These are phyloP conservation scores for Colletotrichum truncatum DNA, from an alignment of 2,329 filamentous ascomycete genomes.

Conservation along the genomic window DNA sequence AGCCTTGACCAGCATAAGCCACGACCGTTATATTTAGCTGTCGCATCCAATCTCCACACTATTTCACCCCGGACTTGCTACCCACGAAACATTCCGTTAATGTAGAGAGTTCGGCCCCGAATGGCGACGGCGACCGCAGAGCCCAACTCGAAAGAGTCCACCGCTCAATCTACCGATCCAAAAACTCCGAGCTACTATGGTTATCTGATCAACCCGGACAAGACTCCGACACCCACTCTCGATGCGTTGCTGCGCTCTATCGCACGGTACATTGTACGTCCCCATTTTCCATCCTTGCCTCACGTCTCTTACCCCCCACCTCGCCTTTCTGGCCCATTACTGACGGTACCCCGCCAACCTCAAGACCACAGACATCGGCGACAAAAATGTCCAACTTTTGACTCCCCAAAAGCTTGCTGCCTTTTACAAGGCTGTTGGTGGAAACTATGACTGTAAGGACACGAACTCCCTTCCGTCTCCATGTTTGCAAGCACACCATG, in stretches of 20 bases:
- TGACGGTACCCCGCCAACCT: conserved; percentile 31
- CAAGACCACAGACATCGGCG: conserved; percentile 67
- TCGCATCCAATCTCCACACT: conserved; percentile 19
- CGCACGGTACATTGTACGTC: conserved; percentile 74
- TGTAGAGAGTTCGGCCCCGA: conserved; percentile 24
- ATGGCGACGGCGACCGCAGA: conserved; percentile 32
- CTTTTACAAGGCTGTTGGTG: conserved; percentile 80
- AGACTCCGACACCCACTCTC: conserved; percentile 72
- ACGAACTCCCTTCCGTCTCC: background rate
- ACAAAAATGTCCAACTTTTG: conserved; percentile 60
- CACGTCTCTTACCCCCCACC: background rate
- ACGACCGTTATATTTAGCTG: conserved; percentile 12
- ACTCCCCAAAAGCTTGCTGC: conserved; percentile 77
- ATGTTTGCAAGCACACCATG: background rate
- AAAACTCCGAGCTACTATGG: conserved; percentile 56
- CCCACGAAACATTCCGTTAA: conserved; percentile 22
- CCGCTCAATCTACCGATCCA: conserved; percentile 12
- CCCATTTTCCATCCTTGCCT: background rate
- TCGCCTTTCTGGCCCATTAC: conserved; percentile 25
- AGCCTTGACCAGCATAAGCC: conserved; percentile 8
- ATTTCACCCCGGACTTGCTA: conserved; percentile 6
- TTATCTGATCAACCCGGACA: conserved; percentile 74
- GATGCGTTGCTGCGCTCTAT: conserved; percentile 75
- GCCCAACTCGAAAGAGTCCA: conserved; percentile 32
- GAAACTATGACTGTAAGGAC: conserved; percentile 73